Evolutionary conservation across 2,329 filamentous ascomycete species (phyloP).

Genomic region (Exophiala sp.): DNA sequence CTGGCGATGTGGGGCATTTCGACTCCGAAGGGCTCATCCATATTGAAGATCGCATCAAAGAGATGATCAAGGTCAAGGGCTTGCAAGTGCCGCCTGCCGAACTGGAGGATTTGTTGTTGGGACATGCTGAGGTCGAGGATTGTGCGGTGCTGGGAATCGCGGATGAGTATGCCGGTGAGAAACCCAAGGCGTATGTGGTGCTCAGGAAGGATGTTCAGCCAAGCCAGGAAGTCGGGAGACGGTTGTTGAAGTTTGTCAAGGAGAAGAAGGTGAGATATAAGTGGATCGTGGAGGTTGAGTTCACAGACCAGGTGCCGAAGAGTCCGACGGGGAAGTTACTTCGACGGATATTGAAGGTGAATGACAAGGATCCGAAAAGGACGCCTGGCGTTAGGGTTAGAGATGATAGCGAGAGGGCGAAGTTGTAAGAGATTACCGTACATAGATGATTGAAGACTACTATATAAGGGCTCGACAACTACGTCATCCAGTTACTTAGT

Average conservation of each 20-base stretch:
- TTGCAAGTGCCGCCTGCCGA: conserved; percentile 62
- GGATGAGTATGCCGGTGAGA: conserved; percentile 56
- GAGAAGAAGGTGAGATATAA: conserved; percentile 34
- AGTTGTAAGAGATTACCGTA: conserved; percentile 33
- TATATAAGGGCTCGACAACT: conserved; percentile 17
- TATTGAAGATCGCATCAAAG: conserved; percentile 45
- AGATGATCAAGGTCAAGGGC: conserved; percentile 66
- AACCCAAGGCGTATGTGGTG: conserved; percentile 58
- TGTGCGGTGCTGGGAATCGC: conserved; percentile 53
- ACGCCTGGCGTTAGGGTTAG: conserved; percentile 18
- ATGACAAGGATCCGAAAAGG: conserved; percentile 30
- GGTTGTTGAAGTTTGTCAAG: conserved; percentile 26
- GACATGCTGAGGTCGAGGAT: conserved; percentile 56
- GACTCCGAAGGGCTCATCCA: conserved; percentile 54
- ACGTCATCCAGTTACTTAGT: conserved; percentile 7
- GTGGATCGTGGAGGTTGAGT: conserved; percentile 37
- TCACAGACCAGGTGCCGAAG: conserved; percentile 60
- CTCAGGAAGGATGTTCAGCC: conserved; percentile 62
- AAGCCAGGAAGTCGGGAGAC: conserved; percentile 63
- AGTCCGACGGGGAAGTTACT: conserved; percentile 72
- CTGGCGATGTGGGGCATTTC: conserved; percentile 64
- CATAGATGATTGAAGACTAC: too few species aligned
- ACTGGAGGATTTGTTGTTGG: conserved; percentile 60
- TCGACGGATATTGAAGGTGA: conserved; percentile 53
- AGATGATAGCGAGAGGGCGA: conserved; percentile 54